Conservation (phyloP, 169 alveolate species). For the Amoebophrya sp. region DNA sequence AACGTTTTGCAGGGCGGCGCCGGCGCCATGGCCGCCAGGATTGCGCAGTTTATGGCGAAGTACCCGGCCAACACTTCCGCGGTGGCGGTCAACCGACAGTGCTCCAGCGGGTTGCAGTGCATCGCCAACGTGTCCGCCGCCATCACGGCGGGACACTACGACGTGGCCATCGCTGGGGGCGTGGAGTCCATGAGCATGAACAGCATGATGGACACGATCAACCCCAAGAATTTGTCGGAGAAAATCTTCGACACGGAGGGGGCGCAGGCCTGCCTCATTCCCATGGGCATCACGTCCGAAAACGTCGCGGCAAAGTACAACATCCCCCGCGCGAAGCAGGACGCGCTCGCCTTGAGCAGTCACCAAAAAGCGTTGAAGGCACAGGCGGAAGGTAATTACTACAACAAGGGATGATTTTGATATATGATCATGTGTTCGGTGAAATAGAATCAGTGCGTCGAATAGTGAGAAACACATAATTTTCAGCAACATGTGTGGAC, state of each 20-base stretch:
- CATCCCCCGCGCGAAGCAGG: conserved; percentile 73
- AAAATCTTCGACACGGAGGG: conserved; percentile 65
- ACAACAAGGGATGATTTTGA: not conserved
- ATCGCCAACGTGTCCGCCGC: conserved; percentile 70
- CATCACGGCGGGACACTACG: conserved; percentile 70
- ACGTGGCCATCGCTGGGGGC: conserved; percentile 86
- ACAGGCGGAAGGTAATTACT: conserved; percentile 46
- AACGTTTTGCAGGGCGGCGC: not conserved
- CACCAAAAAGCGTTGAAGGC: conserved; percentile 68
- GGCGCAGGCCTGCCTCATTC: conserved; percentile 76
- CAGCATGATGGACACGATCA: conserved; percentile 71
- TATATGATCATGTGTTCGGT: not conserved
- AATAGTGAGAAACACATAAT: too few relatives aligned
- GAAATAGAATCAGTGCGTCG: not conserved
- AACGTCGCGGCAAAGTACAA: conserved; percentile 68
- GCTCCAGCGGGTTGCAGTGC: conserved; percentile 85
- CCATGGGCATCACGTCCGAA: conserved; percentile 89
- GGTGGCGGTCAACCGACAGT: conserved; percentile 66
- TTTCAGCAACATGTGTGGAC: too few relatives aligned
- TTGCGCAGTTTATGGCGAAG: not conserved
- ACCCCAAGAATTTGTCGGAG: conserved; percentile 68
- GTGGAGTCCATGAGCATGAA: conserved; percentile 82
- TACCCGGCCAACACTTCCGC: not conserved
- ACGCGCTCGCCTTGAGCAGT: conserved; percentile 70
- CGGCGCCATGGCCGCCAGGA: not conserved